Base-by-base conservation (phyloP, 768 basidiomycete genomes). In the Pleurotus djamor region DNA sequence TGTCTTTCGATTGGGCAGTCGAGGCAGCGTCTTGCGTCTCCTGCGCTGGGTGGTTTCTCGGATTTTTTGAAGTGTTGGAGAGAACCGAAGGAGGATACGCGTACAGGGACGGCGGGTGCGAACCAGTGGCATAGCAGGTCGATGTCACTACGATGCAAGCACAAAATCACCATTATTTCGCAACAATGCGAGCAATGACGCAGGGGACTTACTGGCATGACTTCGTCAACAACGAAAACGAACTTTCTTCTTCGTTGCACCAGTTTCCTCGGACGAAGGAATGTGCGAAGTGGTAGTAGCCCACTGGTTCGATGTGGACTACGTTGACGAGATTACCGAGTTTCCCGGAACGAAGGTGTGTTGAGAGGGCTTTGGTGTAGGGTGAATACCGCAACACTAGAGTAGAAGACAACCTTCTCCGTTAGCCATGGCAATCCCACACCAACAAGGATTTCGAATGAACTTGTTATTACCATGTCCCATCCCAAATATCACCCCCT, bases 271-370 rank as follows among this genome's bases (percentile, higher is more conserved):
- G 83, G 34, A 96, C 94, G 66, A 85, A 96, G 0, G 91, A 92
- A 70, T 96, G 94, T 1, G 93, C 90, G 71, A 95, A 95, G 70
- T 95, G 94, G 66, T 81, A 92, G 67, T 92, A 87, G 4, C 91
- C 93, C 0, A 94, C 85, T 0, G 94, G 94, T 66, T 96, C 94
- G 57, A 94, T 74, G 59, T 94, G 93, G 17, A 91, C 89, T 9
- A 85, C 80, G 62, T 96, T 96, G 67, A 96, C 78, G 33, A 94
- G 84, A 52, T 86, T 82, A 1, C 94, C 94, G 0, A 96, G 80
- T 12, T 69, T 67, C 1, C 89, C 84, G 10, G 91, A 91, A 14
- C 79, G 85, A 52, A 96, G 76, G 37, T 91, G 78, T 48, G 86
- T 80, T 17, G 84, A 84, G 57, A 96, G 74, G 35, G 86, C 90